These are phyloP conservation scores for Ploettnerulaceae sp. DNA, from an alignment of 2,329 filamentous ascomycete genomes.

Conservation along the genomic window DNA sequence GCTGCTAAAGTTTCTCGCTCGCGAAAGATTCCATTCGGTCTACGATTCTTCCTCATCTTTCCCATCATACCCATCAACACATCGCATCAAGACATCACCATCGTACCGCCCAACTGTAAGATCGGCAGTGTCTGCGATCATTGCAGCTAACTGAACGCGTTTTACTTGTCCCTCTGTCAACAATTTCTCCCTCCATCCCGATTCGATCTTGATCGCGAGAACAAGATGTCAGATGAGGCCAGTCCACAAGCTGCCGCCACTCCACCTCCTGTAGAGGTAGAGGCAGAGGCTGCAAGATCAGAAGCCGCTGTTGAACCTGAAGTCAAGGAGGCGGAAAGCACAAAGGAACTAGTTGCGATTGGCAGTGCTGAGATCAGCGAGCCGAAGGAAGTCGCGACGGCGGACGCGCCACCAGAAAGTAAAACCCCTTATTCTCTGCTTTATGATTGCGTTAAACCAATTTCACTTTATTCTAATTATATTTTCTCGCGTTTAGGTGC, in stretches of 20 bases:
- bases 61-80: constrained; percentile 7
- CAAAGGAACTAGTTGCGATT: constrained; percentile 20
- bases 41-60: constrained; percentile 2
- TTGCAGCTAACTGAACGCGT: constrained; percentile 23
- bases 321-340: constrained; percentile 17
- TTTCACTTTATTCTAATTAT: constrained; percentile 21
- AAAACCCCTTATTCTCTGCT: constrained; percentile 8
- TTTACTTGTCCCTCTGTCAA: constrained; percentile 6
- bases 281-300: constrained; percentile 13
- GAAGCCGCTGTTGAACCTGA: constrained; percentile 13
- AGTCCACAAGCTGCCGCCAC: constrained; percentile 19
- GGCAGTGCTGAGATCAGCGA: constrained; percentile 17
- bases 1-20: constrained; percentile 1
- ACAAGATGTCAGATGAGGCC: constrained; percentile 30
- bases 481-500: constrained; percentile 21
- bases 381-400: constrained; percentile 25
- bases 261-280: constrained; percentile 21
- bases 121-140: constrained; percentile 14
- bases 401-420: constrained; percentile 17
- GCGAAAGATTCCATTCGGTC: background rate
- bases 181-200: constrained; percentile 13
- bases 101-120: constrained; percentile 12
- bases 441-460: constrained; percentile 4
- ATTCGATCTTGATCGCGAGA: constrained; percentile 21
- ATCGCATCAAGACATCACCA: constrained; percentile 25